Evolutionary conservation across 495 filamentous ascomycete genomes (phyloP), one percentile per base, ranked within the genome.

Genomic region (Chlorociboria aeruginascens): DNA sequence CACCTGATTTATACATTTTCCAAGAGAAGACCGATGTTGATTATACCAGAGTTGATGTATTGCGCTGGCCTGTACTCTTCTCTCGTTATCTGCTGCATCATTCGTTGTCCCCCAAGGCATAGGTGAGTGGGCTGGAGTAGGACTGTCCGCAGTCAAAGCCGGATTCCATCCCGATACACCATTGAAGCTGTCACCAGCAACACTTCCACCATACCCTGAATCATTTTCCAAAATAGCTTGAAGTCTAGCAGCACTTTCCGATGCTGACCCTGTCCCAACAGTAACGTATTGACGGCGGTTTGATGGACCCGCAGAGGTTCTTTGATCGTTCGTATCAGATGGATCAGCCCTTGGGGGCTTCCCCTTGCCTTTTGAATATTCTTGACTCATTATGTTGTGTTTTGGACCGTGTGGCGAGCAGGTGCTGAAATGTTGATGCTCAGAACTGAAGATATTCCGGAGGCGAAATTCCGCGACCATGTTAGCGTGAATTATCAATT

Each of bases 171-270:
- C 48, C 39, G 54, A 58, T 37, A 20, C 52, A 35, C 59, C 64
- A 49, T 76, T 71, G 17, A 64, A 62, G 44, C 68, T 63, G 8
- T 70, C 77, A 49, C 69, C 74, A 25, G 65, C 61, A 30, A 81
- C 63, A 57, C 86, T 95, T 11, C 83, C 83, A 40, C 86, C 89
- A 59, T 97, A 97, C 11, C 92, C 92, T 14, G 89, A 95, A 58
- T 97, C 92, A 40, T 81, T 69, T 47, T 95, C 85, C 30, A 94
- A 79, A 69, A 61, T 77, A 63, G 69, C 82, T 71, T 69, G 93
- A 58, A 66, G 77, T 69, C 51, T 79, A 66, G 70, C 61, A 7
- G 72, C 74, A 56, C 78, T 83, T 49, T 88, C 77, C 43, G 89
- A 87, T 32, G 83, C 81, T 36, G 83, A 81, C 28, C 87, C 88